These are phyloP conservation scores for Gossypium lobatum DNA, from an alignment of 441 rosid species.

Conservation along the genomic window DNA sequence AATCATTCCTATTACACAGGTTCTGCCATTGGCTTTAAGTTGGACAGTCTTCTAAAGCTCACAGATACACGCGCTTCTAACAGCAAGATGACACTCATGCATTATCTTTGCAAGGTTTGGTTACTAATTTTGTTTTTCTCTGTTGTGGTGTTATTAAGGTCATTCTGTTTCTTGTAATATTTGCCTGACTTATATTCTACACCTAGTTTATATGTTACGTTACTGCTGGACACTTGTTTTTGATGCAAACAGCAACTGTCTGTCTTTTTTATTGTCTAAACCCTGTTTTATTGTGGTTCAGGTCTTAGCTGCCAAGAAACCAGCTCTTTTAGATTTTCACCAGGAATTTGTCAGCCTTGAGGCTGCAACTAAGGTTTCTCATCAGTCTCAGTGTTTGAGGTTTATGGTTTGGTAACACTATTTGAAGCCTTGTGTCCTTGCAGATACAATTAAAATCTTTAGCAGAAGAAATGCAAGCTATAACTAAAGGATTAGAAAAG, in stretches of 20 bases:
- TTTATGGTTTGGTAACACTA: slow-evolving; percentile 7
- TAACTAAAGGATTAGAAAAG: slow-evolving; percentile 92
- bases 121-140: background rate
- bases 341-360: slow-evolving; percentile 78
- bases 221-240: background rate
- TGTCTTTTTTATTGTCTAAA: slow-evolving; percentile 7
- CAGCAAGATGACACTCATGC: slow-evolving; percentile 96
- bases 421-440: slow-evolving; percentile 19
- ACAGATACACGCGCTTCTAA: slow-evolving; percentile 88
- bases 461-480: slow-evolving; percentile 99
- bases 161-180: slow-evolving; percentile 6
- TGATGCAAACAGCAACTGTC: background rate
- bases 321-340: slow-evolving; percentile 75
- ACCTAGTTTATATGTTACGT: background rate
- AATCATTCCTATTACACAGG: slow-evolving; percentile 43
- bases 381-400: slow-evolving; percentile 6
- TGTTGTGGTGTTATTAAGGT: background rate
- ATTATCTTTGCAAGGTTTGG: slow-evolving; percentile 92
- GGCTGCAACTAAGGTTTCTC: slow-evolving; percentile 70
- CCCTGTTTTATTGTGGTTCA: slow-evolving; percentile 28
- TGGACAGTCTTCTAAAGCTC: slow-evolving; percentile 94
- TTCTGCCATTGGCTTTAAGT: slow-evolving; percentile 95
- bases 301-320: slow-evolving; percentile 76
- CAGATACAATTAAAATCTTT: slow-evolving; percentile 95
- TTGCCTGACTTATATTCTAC: background rate